phyloP scores from a whole-genome alignment of 1,284 basidiomycete genomes.

The Fistulina hepatica region DNA sequence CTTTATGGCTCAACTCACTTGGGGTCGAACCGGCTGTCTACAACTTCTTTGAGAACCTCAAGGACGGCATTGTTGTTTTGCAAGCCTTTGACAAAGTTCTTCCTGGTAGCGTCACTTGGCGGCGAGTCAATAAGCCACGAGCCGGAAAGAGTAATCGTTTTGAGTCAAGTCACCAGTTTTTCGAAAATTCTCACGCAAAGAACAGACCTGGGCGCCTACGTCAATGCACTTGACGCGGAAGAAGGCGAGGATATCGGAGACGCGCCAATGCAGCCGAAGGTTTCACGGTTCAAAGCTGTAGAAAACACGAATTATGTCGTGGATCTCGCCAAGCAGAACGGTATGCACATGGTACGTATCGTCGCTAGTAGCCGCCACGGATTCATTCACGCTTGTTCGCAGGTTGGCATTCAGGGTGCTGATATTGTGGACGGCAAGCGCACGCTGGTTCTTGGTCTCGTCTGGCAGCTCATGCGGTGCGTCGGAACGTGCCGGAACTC shows the following conservation, averaged over 20 bases:
- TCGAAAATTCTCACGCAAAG: no score
- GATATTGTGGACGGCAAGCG: constrained; percentile 91
- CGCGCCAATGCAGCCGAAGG: constrained; percentile 68
- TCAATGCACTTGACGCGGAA: constrained; percentile 39
- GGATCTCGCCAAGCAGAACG: constrained; percentile 85
- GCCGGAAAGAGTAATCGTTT: no score
- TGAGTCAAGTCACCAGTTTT: no score
- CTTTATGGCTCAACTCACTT: constrained; percentile 94
- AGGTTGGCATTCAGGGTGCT: constrained; percentile 96
- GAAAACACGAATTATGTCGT: constrained; percentile 98
- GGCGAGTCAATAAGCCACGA: constrained; percentile 82
- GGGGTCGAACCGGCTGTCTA: constrained; percentile 94
- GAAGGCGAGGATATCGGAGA: constrained; percentile 69
- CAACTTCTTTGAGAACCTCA: constrained; percentile 94
- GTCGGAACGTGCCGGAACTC: constrained; percentile 16
- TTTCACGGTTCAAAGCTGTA: constrained; percentile 94
- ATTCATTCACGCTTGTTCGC: no score
- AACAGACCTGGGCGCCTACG: constrained; percentile 7
- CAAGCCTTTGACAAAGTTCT: constrained; percentile 96
- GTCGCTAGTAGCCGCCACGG: no score
- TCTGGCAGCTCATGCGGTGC: constrained; percentile 96
- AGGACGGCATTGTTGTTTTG: constrained; percentile 82
- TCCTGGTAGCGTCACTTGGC: constrained; percentile 89
- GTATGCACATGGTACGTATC: constrained; percentile 92
- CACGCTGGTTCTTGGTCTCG: constrained; percentile 89